These are phyloP conservation scores for Bonia amplexicaulis DNA, from an alignment of 176 grass and related monocot species.

Conservation along the genomic window DNA sequence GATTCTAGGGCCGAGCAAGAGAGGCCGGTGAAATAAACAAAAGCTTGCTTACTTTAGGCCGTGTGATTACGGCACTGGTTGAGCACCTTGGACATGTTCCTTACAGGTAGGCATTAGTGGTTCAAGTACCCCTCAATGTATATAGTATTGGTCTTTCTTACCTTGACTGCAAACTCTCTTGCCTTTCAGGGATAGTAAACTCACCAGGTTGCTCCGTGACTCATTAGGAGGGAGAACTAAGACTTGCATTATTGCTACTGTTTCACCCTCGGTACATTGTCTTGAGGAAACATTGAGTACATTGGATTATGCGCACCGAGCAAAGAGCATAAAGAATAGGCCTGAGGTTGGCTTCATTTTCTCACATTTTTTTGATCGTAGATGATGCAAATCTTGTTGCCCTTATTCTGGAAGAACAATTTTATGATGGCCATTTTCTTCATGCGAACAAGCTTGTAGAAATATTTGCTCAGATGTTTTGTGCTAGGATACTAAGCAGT, in stretches of 20 bases:
- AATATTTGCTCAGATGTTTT: background rate
- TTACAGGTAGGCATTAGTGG: constrained; percentile 58
- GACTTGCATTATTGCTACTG: constrained; percentile 98
- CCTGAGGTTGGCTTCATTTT: constrained; percentile 62
- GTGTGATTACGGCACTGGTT: constrained; percentile 92
- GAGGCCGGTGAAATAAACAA: constrained; percentile 99
- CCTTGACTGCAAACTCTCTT: constrained; percentile 14
- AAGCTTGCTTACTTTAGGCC: constrained; percentile 96
- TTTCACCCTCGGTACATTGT: constrained; percentile 93
- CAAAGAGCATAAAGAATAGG: constrained; percentile 96
- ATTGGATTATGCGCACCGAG: constrained; percentile 90
- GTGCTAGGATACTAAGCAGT: background rate
- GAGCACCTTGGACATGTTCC: constrained; percentile 97
- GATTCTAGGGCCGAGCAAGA: constrained; percentile 81
- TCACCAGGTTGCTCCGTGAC: constrained; percentile 89
- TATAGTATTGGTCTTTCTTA: constrained; percentile 1
- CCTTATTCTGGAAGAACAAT: background rate
- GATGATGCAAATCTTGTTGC: background rate
- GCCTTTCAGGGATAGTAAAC: constrained; percentile 88
- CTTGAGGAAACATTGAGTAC: constrained; percentile 98
- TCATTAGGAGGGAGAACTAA: constrained; percentile 97
- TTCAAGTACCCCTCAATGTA: background rate
- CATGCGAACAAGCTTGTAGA: background rate
- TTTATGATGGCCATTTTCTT: background rate
- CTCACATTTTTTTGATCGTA: background rate